Percentiles rank a stretch among this genome's conserved stretches.
phyloP scores from a whole-genome alignment of 805 yeast genomes.

The Cephaloascus fragrans region DNA sequence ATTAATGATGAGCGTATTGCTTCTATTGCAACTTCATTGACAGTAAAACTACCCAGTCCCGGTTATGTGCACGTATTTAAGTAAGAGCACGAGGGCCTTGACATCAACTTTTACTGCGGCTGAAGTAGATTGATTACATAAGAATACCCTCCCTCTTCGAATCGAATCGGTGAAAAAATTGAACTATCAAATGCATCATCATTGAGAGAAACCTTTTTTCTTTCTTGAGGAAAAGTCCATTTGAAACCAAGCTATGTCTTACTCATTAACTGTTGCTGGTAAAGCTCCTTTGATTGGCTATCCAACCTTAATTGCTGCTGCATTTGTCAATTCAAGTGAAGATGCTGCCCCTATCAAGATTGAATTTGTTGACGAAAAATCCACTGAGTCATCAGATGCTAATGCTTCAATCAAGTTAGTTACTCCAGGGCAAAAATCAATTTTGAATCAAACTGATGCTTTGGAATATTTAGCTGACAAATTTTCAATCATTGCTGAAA shows the following conservation, averaged over 20 bases:
- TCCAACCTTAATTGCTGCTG: slow-evolving; percentile 68
- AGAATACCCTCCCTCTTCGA: too few species aligned
- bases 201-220: too few species aligned
- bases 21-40: too few species aligned
- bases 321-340: slow-evolving; percentile 47
- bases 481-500: slow-evolving; percentile 35
- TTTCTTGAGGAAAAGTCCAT: background rate
- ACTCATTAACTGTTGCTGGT: slow-evolving; percentile 60
- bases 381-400: slow-evolving; percentile 29
- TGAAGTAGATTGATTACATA: too few species aligned
- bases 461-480: slow-evolving; percentile 40
- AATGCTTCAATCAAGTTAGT: slow-evolving; percentile 32
- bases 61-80: too few species aligned
- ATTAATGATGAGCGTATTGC: too few species aligned
- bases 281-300: slow-evolving; percentile 83
- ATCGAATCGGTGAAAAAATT: slow-evolving; percentile 1
- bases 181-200: background rate
- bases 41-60: too few species aligned
- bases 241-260: slow-evolving; percentile 21
- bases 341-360: slow-evolving; percentile 44
- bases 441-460: slow-evolving; percentile 31
- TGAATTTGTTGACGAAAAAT: slow-evolving; percentile 66
- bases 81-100: too few species aligned
- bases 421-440: slow-evolving; percentile 30
- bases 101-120: too few species aligned